A percentile compares a stretch with the other conserved stretches of the same genome.
Conservation (phyloP, 805 yeast genomes). For the Wickerhamiella qilinensis region DNA sequence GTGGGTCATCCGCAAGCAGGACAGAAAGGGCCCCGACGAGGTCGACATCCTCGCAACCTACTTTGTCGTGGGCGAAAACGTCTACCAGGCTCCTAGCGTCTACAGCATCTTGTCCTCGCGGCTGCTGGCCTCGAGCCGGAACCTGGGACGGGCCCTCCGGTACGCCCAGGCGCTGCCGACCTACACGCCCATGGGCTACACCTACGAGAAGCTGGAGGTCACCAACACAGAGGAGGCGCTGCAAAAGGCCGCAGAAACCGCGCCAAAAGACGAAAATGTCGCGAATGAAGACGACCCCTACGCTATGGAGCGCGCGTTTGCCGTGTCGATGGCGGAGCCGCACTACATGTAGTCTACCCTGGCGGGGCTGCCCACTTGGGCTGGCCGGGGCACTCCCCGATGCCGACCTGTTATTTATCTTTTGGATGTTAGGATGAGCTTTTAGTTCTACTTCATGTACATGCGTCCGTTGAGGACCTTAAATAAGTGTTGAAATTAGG, state of each 20-base stretch:
- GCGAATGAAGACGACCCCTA: neutral
- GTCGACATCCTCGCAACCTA: conserved; percentile 52
- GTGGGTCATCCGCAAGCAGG: conserved; percentile 81
- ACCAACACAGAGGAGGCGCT: neutral
- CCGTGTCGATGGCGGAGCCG: neutral
- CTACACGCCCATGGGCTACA: conserved; percentile 48
- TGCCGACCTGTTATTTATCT: neutral
- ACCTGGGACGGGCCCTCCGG: conserved; percentile 32
- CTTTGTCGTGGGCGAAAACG: conserved; percentile 80
- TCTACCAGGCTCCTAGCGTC: conserved; percentile 76
- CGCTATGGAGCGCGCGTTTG: neutral
- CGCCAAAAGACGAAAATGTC: neutral
- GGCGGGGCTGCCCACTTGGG: too few relatives aligned
- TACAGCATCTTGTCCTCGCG: conserved; percentile 60
- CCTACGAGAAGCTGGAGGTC: conserved; percentile 20
- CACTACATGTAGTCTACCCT: neutral
- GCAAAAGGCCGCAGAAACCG: neutral
- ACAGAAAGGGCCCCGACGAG: conserved; percentile 37
- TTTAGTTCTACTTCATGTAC: neutral
- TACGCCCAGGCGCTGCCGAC: conserved; percentile 33
- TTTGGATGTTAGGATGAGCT: neutral
- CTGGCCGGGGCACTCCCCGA: neutral
- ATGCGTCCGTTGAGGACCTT: conserved; percentile 1
- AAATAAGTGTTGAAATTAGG: conserved; percentile 1
- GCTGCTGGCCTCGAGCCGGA: conserved; percentile 33